These are phyloP conservation scores for Diaporthe vexans DNA, from an alignment of 2,329 filamentous ascomycete genomes.

Conservation along the genomic window DNA sequence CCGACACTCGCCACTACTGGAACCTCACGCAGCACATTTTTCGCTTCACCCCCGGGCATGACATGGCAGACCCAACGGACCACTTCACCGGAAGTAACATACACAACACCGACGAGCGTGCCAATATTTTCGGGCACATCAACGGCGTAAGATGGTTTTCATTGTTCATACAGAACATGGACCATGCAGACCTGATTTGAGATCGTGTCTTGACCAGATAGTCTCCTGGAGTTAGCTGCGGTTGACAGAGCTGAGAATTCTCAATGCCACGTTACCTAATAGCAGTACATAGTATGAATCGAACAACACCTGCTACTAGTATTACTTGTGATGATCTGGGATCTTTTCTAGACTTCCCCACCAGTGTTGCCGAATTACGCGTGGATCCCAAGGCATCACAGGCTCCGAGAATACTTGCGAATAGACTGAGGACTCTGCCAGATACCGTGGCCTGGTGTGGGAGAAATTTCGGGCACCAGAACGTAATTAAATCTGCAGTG, in stretches of 20 bases:
- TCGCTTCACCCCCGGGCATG: constrained; percentile 60
- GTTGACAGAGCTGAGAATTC: background rate
- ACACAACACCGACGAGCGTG: constrained; percentile 58
- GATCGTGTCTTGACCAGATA: no score
- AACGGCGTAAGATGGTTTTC: constrained; percentile 55
- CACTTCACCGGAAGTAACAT: constrained; percentile 43
- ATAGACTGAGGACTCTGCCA: background rate
- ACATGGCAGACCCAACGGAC: constrained; percentile 42
- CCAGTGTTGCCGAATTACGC: background rate
- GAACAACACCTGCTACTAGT: no score
- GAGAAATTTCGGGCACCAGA: no score
- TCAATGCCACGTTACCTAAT: background rate
- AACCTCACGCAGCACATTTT: constrained; percentile 62
- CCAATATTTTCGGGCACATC: constrained; percentile 53
- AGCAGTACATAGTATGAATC: background rate
- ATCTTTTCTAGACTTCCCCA: background rate
- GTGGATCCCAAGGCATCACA: no score
- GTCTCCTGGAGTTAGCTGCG: background rate
- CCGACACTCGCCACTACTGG: constrained; percentile 65
- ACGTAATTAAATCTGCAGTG: no score
- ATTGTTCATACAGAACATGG: constrained; percentile 58
- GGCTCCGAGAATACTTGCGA: background rate
- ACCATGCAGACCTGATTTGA: constrained; percentile 48
- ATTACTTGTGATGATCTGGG: background rate
- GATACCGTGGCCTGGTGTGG: background rate